phyloP scores from a whole-genome alignment of 1,284 basidiomycete genomes.

The Fomitopsis betulina region DNA sequence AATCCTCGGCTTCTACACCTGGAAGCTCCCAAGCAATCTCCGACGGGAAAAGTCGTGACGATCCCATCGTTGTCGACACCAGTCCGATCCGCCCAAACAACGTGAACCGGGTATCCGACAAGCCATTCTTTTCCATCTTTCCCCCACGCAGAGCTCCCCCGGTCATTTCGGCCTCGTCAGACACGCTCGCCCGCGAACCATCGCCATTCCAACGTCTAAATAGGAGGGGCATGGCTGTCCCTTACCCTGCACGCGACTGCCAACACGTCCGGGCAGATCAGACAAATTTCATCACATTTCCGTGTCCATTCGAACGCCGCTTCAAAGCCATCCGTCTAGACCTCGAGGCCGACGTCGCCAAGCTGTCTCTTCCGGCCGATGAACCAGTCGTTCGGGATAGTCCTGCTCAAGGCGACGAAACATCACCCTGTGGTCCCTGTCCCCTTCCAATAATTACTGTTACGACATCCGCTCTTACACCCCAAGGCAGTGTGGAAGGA shows the following conservation, averaged over 20 bases:
- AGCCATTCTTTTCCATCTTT: conserved; percentile 29
- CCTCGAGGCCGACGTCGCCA: background rate
- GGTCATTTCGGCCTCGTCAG: conserved; percentile 2
- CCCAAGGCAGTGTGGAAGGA: background rate
- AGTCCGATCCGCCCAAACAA: conserved; percentile 10
- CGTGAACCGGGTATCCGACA: conserved; percentile 17
- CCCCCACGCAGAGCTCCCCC: conserved; percentile 13
- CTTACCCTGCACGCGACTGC: conserved; percentile 45
- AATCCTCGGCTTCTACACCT: background rate
- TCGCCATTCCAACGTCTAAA: background rate
- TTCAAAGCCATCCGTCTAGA: background rate
- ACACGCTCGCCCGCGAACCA: background rate
- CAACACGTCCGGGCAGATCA: conserved; percentile 65
- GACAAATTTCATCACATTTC: conserved; percentile 18
- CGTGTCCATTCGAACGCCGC: conserved; percentile 1
- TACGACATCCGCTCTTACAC: background rate
- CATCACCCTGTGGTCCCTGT: background rate
- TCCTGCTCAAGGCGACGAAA: background rate
- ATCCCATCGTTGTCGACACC: conserved; percentile 20
- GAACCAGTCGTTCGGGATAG: background rate
- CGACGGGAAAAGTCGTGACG: conserved; percentile 16
- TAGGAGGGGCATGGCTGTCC: conserved; percentile 19
- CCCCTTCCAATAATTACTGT: background rate
- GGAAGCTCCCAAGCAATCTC: background rate
- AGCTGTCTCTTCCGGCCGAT: background rate